A percentile compares a stretch with the other conserved stretches of the same genome.
These are phyloP conservation scores for Candida quercuum DNA, from an alignment of 805 yeast genomes.

Conservation along the genomic window DNA sequence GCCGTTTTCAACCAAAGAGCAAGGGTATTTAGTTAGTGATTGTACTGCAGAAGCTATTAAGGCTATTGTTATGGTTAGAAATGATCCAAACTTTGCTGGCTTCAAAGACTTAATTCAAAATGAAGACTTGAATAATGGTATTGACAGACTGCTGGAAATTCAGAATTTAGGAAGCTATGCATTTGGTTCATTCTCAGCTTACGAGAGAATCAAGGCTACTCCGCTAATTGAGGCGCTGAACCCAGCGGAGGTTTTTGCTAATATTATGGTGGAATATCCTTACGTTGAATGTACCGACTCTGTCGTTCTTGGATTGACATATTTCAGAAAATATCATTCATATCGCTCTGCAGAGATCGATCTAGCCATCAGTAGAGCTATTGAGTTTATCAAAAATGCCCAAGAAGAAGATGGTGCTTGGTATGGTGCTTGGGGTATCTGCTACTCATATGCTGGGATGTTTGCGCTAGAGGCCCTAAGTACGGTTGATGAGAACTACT, in stretches of 20 bases:
- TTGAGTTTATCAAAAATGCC: conserved; percentile 58
- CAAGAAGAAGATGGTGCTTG: conserved; percentile 87
- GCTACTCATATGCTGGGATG: conserved; percentile 95
- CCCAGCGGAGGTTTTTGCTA: conserved; percentile 97
- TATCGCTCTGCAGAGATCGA: conserved; percentile 65
- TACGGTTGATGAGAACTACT: conserved; percentile 60
- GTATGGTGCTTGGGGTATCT: conserved; percentile 99
- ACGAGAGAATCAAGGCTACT: conserved; percentile 82
- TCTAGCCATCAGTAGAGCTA: conserved; percentile 68
- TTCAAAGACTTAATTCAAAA: conserved; percentile 48
- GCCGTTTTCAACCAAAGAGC: conserved; percentile 94
- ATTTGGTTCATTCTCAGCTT: conserved; percentile 88
- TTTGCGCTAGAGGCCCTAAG: conserved; percentile 92
- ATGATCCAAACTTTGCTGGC: conserved; percentile 46
- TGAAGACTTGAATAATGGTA: conserved; percentile 54
- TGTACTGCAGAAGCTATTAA: conserved; percentile 95
- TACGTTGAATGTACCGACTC: conserved; percentile 98
- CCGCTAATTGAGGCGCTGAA: conserved; percentile 70
- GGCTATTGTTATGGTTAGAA: conserved; percentile 87
- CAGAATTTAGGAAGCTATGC: conserved; percentile 80
- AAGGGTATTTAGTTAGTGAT: conserved; percentile 95
- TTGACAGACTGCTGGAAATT: conserved; percentile 68
- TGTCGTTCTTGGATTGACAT: conserved; percentile 80
- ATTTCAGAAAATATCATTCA: conserved; percentile 59
- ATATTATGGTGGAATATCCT: conserved; percentile 97